A percentile compares a stretch with the other conserved stretches of the same genome.
Conservation (phyloP, 2,329 filamentous ascomycete species). For the Cercospora zeae-maydis region DNA sequence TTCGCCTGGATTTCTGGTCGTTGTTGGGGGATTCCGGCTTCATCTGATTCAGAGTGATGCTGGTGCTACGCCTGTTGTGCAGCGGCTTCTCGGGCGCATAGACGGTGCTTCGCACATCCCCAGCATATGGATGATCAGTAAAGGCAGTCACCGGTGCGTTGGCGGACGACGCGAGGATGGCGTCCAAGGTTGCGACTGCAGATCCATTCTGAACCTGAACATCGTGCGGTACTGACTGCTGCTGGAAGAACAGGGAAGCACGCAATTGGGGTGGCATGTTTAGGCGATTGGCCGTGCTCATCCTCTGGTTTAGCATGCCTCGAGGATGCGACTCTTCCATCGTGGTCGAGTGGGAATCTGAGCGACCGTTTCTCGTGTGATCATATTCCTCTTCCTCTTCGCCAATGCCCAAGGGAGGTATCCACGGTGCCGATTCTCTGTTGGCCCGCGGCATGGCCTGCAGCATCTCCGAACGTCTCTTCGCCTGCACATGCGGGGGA, state of each 20-base stretch:
- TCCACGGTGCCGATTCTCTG: constrained; percentile 51
- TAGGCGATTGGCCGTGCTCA: constrained; percentile 38
- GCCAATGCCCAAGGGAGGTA: constrained; percentile 32
- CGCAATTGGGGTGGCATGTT: constrained; percentile 77
- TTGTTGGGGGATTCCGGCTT: constrained; percentile 6
- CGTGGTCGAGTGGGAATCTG: constrained; percentile 2
- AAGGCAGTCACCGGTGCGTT: constrained; percentile 86
- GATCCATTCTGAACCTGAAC: constrained; percentile 67
- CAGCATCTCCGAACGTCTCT: constrained; percentile 70
- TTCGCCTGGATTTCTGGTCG: constrained; percentile 27
- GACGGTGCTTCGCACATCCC: constrained; percentile 68
- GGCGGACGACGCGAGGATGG: constrained; percentile 84
- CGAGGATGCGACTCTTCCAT: constrained; percentile 15
- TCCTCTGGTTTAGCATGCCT: constrained; percentile 33
- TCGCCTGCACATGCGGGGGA: constrained; percentile 60
- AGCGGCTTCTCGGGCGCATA: constrained; percentile 53
- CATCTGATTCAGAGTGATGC: constrained; percentile 11
- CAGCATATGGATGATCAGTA: constrained; percentile 80
- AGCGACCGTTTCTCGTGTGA: neutral
- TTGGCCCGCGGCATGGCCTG: constrained; percentile 48
- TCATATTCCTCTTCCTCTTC: constrained; percentile 10
- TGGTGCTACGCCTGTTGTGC: constrained; percentile 21
- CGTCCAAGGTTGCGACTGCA: constrained; percentile 83
- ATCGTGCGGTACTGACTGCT: constrained; percentile 55
- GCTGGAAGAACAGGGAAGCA: constrained; percentile 88